Percentiles rank a stretch among this genome's conserved stretches.
phyloP scores from a whole-genome alignment of 139 green algal genomes.

The Tetraselmis striata region DNA sequence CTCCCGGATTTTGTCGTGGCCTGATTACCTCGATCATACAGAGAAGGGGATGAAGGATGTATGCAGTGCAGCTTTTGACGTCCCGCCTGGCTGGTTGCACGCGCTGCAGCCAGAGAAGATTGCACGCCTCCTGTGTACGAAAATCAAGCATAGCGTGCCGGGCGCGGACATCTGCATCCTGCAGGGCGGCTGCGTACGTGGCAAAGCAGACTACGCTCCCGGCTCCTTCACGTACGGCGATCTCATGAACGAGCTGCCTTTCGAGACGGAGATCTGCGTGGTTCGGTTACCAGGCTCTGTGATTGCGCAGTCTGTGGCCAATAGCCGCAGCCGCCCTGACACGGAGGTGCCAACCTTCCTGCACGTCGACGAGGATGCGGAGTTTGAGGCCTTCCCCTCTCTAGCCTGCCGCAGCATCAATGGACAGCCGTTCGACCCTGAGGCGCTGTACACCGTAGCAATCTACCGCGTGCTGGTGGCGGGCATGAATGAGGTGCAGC shows the following conservation, averaged over 20 bases:
- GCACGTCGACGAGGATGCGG: neutral
- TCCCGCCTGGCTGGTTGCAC: too few species aligned
- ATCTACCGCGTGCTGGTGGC: neutral
- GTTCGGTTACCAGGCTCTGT: neutral
- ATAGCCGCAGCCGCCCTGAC: neutral
- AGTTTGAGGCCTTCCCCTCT: neutral
- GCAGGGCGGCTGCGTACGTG: neutral
- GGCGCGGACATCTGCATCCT: neutral
- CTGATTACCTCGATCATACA: too few species aligned
- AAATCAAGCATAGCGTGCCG: neutral
- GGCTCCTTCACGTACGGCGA: neutral
- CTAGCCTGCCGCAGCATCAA: neutral
- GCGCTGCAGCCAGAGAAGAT: neutral
- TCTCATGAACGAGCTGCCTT: neutral
- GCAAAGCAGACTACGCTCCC: neutral
- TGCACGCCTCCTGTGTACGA: neutral
- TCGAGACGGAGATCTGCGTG: neutral
- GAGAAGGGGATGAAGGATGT: too few species aligned
- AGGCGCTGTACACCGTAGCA: neutral
- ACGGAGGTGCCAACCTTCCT: neutral
- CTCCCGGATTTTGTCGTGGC: too few species aligned
- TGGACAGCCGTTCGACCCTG: neutral
- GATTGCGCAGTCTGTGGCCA: neutral
- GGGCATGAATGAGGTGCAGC: neutral
- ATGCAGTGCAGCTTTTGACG: too few species aligned